A percentile compares a stretch with the other conserved stretches of the same genome.
These are phyloP conservation scores for Rhizopogon sp. DNA, from an alignment of 768 basidiomycete species.

Conservation along the genomic window DNA sequence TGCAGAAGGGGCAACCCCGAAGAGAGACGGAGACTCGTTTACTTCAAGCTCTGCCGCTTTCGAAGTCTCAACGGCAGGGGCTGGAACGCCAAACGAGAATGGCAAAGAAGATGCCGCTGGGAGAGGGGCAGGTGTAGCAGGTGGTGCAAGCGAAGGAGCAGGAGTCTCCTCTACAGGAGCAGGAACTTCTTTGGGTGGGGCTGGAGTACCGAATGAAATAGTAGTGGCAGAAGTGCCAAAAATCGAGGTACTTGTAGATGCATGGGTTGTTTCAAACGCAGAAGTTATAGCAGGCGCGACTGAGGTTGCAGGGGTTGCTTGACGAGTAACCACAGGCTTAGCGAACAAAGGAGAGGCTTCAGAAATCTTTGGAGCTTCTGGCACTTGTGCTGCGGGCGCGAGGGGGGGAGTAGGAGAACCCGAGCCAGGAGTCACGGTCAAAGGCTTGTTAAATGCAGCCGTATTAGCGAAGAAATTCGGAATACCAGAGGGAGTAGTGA, in stretches of 20 bases:
- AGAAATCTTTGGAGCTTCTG: conserved; percentile 5
- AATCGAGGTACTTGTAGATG: conserved; percentile 4
- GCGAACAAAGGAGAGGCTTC: conserved; percentile 10
- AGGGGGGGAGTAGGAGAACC: conserved; percentile 21
- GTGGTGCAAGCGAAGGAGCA: conserved; percentile 3
- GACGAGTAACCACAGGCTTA: conserved; percentile 1
- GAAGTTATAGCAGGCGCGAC: conserved; percentile 3
- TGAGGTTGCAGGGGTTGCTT: neutral
- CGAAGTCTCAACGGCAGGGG: conserved; percentile 5
- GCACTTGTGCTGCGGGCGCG: conserved; percentile 4
- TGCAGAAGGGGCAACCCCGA: conserved; percentile 2
- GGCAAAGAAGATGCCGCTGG: conserved; percentile 8
- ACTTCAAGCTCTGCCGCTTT: conserved; percentile 6
- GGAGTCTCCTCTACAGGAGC: conserved; percentile 15
- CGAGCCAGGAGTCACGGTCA: conserved; percentile 9
- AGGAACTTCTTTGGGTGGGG: neutral
- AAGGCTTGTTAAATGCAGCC: conserved; percentile 37
- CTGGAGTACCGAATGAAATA: conserved; percentile 7
- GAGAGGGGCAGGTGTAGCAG: conserved; percentile 5
- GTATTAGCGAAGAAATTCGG: conserved; percentile 67
- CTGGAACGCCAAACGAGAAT: conserved; percentile 25
- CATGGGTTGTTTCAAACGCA: conserved; percentile 2
- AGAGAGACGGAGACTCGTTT: neutral
- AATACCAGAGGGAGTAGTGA: conserved; percentile 24
- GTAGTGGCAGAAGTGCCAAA: conserved; percentile 7